Evolutionary conservation across 768 basidiomycete genomes (phyloP), one percentile per base, ranked within the genome.

Genomic region (Termitomyces titanicus): DNA sequence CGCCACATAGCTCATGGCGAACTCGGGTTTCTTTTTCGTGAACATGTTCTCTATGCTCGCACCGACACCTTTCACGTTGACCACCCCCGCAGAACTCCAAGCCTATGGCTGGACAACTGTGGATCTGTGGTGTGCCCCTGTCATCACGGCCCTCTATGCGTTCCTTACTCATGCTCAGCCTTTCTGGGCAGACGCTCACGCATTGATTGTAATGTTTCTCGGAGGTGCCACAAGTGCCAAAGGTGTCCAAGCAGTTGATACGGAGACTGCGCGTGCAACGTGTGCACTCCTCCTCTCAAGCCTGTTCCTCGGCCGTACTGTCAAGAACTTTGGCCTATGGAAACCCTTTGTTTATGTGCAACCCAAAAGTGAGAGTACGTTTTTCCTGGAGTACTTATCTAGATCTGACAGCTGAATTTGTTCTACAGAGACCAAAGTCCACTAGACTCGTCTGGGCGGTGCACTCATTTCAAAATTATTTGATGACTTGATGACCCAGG

Each of bases 81-180:
- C 84, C 33, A 93, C 92, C 0, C 94, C 94, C 1, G 77, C 85
- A 0, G 94, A 95, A 66, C 78, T 97, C 8, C 77, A 77, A 51
- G 80, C 90, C 0, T 88, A 87, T 54, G 94, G 94, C 12, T 96
- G 94, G 94, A 88, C 85, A 40, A 83, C 85, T 22, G 80, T 83
- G 0, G 94, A 96, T 66, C 68, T 94, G 29, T 96, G 94, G 93
- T 83, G 83, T 68, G 92, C 94, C 9, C 86, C 92, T 7, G 71
- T 86, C 61, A 72, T 86, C 62, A 92, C 92, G 11, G 88, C 77
- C 1, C 66, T 94, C 10, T 94, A 91, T 65, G 85, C 93, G 51
- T 80, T 85, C 54, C 78, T 94, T 49, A 94, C 92, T 9, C 91
- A 94, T 59, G 86, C 89, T 2, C 92, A 95, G 66, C 89, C 92